phyloP scores from a whole-genome alignment of 2,329 filamentous ascomycete species.

The Leptographium procerum region DNA sequence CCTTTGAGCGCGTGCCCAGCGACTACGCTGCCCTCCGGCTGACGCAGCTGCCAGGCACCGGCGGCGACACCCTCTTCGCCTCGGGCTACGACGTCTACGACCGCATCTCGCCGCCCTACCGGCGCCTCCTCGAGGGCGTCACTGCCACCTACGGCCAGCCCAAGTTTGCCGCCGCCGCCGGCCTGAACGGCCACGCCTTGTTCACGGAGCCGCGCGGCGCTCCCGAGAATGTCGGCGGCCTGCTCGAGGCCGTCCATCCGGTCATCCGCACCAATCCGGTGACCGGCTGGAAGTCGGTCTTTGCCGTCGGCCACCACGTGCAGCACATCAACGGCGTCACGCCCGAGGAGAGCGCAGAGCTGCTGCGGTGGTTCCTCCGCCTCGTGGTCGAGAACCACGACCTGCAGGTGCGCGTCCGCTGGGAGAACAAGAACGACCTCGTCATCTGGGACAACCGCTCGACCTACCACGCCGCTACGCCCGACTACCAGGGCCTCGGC shows the following conservation, averaged over 20 bases:
- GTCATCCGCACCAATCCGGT: conserved; percentile 20
- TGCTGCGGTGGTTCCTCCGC: conserved; percentile 40
- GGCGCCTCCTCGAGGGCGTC: conserved; percentile 17
- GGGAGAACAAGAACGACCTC: conserved; percentile 33
- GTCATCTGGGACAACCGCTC: conserved; percentile 52
- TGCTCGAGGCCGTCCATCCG: conserved; percentile 4
- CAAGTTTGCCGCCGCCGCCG: conserved; percentile 20
- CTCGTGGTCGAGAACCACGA: conserved; percentile 44
- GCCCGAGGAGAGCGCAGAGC: conserved; percentile 25
- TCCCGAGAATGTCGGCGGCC: conserved; percentile 16
- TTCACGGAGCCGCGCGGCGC: conserved; percentile 17
- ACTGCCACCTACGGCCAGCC: conserved; percentile 21
- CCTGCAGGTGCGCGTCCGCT: conserved; percentile 36
- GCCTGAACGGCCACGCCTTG: conserved; percentile 25
- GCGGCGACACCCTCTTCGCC: conserved; percentile 30
- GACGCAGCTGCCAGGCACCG: conserved; percentile 28
- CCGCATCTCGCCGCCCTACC: conserved; percentile 18
- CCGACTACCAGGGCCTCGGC: conserved; percentile 42
- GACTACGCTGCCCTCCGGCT: conserved; percentile 34
- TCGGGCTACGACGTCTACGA: conserved; percentile 30
- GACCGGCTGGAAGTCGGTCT: conserved; percentile 22
- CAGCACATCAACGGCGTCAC: conserved; percentile 18
- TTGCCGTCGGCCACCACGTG: conserved; percentile 19
- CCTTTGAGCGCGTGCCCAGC: conserved; percentile 33
- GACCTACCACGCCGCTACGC: conserved; percentile 46